Percentiles rank a stretch among this genome's conserved stretches.
These are phyloP conservation scores for Oenanthe sinensis DNA, from an alignment of 129 eudicot genomes.

Conservation along the genomic window DNA sequence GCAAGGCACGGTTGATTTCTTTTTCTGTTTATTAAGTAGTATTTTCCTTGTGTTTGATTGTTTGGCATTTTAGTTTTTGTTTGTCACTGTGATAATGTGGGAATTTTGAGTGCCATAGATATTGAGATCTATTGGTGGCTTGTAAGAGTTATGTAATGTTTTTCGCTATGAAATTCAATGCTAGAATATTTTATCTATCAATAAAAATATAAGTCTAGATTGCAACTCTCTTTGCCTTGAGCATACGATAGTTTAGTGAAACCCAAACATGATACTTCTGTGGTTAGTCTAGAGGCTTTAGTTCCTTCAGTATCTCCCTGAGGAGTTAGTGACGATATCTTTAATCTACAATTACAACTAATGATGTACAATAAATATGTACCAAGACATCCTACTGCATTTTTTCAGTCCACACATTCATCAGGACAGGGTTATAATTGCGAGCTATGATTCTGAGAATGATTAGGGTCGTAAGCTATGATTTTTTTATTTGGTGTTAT, in stretches of 20 bases:
- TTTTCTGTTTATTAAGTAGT: background rate
- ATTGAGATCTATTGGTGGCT: background rate
- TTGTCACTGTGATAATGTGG: background rate
- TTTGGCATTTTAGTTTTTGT: background rate
- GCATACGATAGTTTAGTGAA: background rate
- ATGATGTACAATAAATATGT: background rate
- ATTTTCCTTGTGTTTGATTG: background rate
- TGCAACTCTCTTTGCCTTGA: background rate
- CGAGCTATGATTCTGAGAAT: background rate
- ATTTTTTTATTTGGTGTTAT: background rate
- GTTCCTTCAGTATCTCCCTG: background rate
- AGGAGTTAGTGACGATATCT: background rate
- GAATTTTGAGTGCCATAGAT: background rate
- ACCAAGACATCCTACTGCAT: background rate
- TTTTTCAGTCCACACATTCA: background rate
- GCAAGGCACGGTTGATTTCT: slow-evolving; percentile 56
- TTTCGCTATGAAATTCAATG: background rate
- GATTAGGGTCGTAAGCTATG: background rate
- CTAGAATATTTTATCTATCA: background rate
- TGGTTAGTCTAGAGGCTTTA: background rate
- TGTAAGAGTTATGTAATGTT: background rate
- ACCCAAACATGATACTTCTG: background rate
- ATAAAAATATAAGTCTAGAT: background rate
- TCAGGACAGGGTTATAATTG: background rate
- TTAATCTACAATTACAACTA: background rate